Evolutionary conservation across 2,329 filamentous ascomycete species (phyloP), one percentile per base, ranked within the genome.

Genomic region (Onygenales sp.): DNA sequence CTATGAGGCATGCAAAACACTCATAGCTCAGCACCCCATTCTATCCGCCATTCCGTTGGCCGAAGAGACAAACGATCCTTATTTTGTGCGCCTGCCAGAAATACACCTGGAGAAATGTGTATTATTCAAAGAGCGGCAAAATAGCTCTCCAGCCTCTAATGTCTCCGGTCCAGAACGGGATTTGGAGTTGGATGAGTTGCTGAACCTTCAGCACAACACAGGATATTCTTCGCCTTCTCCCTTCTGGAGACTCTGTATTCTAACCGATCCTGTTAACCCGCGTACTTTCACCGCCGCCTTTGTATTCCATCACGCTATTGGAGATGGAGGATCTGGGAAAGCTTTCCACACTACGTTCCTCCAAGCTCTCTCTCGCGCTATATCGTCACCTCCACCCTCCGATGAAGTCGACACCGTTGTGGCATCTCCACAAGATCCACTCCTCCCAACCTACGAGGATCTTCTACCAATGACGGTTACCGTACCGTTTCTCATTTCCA

Each of bases 231-330:
- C 65, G 1, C 63, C 62, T 3, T 47, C 65, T 14, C 71, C 75
- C 1, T 72, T 71, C 56, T 78, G 75, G 75, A 69, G 73, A 17
- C 60, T 78, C 2, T 57, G 69, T 14, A 58, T 78, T 21, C 53
- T 76, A 7, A 59, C 62, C n/a, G 38, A 48, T 13, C 41, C 59
- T 11, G 58, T 55, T 7, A 53, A 61, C 35, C 14, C 58, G 2
- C 59, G 52, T 2, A 58, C 55, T 2, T 77, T 78, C 54, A 74
- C 72, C 0, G 72, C 69, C 1, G 62, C 61, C 2, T 78, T 75
- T 61, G 63, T 77, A 8, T 76, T 67, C 56, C 76, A 79, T 53
- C 76, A 78, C 62, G 72, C 70, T 2, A 64, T 78, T 49, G 71
- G 70, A 2, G 76, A 79, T 57, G 75, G 75, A 1, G 62, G 61